Conservation (phyloP, 306 rosid species). For the Ceratonia siliqua region DNA sequence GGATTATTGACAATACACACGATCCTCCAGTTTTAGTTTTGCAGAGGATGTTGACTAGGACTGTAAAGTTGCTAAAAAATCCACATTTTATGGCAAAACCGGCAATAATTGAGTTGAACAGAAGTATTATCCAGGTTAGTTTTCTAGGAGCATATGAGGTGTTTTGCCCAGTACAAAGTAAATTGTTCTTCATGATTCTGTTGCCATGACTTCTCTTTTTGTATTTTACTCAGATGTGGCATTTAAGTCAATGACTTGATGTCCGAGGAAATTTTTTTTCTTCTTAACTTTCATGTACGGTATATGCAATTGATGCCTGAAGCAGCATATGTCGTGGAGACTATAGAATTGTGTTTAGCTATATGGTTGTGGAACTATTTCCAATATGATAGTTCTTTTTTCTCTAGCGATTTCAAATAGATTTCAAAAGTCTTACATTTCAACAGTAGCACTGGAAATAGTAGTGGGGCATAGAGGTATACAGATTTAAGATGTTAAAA, state of each 20-base stretch:
- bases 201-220: background rate
- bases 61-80: conserved; percentile 70
- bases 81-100: conserved; percentile 84
- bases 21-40: conserved; percentile 63
- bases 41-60: conserved; percentile 63
- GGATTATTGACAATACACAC: conserved; percentile 55
- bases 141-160: background rate
- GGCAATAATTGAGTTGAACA: conserved; percentile 63
- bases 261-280: background rate
- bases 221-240: background rate
- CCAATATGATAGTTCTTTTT: background rate
- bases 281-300: background rate
- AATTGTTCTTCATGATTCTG: background rate
- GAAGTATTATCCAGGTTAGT: conserved; percentile 63
- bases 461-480: background rate
- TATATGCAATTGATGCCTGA: background rate
- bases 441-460: background rate
- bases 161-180: background rate
- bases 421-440: background rate
- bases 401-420: background rate
- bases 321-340: background rate
- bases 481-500: background rate
- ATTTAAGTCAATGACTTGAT: background rate
- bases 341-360: background rate
- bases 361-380: background rate